Evolutionary conservation across 1,139 yeast genomes (phyloP), one percentile per base, ranked within the genome.

Genomic region (Diutina neorugosa): DNA sequence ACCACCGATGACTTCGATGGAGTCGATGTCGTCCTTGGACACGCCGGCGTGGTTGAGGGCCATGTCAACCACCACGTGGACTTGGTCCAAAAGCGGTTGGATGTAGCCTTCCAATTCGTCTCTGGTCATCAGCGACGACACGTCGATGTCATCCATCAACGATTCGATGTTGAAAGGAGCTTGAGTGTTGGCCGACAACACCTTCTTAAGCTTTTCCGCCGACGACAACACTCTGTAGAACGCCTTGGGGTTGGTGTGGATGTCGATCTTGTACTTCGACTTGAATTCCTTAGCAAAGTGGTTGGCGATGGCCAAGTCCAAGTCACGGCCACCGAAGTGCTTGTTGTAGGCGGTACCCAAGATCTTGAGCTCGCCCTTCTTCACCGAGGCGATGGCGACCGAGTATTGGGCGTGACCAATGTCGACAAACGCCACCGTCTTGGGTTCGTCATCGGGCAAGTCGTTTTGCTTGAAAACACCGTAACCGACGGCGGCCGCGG

Each of bases 401-500:
- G 95, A 90, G 79, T 82, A 91, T 53, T 96, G 84, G 53, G 98
- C 89, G 78, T 93, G 96, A 63, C 99, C 99, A 69, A 94, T 88
- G 72, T 93, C 99, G 57, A 93, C 82, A 64, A 93, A 87, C 47
- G 96, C 97, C 62, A 93, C 89, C 66, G 81, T 86, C 76, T 86
- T 84, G 65, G 93, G 86, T 70, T 85, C 86, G 63, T 86, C 95
- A 71, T 89, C 97, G 61, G 87, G 89, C 70, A 96, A 93, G 62
- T 93, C 87, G 65, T 88, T 94, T 55, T 87, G 83, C 81, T 93
- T 91, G 84, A 93, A 93, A 58, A 93, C 97, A 78, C 98, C 98
- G 76, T 93, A 94, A 62, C 97, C 96, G 60, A 94, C 96, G 62
- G 97, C 98, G 56, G 98, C 98, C 57, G 98, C 98, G 56, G 98